These are phyloP conservation scores for Phoma sp. DNA, from an alignment of 2,329 filamentous ascomycete species.

Conservation along the genomic window DNA sequence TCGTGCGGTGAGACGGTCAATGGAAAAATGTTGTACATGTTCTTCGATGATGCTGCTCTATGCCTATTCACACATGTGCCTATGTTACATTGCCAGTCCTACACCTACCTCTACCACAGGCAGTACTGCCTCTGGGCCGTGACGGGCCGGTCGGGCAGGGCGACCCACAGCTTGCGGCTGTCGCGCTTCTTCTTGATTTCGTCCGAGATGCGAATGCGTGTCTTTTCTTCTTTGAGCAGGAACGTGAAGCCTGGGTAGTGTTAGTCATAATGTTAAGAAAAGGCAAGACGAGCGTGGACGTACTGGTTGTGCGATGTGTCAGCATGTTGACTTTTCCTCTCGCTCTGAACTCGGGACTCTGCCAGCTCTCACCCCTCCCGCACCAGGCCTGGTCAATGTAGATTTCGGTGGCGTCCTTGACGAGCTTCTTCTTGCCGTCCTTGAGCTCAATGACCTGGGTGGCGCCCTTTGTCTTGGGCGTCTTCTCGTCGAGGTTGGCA, in stretches of 20 bases:
- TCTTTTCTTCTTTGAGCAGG: slow-evolving; percentile 91
- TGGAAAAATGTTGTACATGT: slow-evolving; percentile 16
- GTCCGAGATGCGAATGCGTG: slow-evolving; percentile 78
- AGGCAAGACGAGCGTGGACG: slow-evolving; percentile 47
- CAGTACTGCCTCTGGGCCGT: slow-evolving; percentile 88
- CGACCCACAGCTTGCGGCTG: slow-evolving; percentile 81
- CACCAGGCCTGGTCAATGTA: slow-evolving; percentile 96
- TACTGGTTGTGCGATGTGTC: slow-evolving; percentile 75
- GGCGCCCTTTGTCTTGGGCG: slow-evolving; percentile 53
- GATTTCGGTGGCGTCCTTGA: slow-evolving; percentile 78
- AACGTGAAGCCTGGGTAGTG: slow-evolving; percentile 70
- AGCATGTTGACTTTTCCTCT: slow-evolving; percentile 73
- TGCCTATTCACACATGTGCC: slow-evolving; percentile 10
- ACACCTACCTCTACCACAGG: slow-evolving; percentile 78
- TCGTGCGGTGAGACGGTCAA: too few species aligned
- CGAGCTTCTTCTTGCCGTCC: slow-evolving; percentile 73
- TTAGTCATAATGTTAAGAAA: too few species aligned
- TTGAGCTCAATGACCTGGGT: slow-evolving; percentile 67
- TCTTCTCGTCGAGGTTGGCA: slow-evolving; percentile 18
- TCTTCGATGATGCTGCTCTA: neutral
- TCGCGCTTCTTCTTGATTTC: slow-evolving; percentile 79
- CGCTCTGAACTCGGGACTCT: slow-evolving; percentile 73
- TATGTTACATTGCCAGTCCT: slow-evolving; percentile 9
- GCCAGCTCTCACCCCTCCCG: slow-evolving; percentile 65
- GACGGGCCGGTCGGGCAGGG: slow-evolving; percentile 84